Evolutionary conservation across 495 filamentous ascomycete species (phyloP).

Genomic region (Staphylotrichum tortipilum): DNA sequence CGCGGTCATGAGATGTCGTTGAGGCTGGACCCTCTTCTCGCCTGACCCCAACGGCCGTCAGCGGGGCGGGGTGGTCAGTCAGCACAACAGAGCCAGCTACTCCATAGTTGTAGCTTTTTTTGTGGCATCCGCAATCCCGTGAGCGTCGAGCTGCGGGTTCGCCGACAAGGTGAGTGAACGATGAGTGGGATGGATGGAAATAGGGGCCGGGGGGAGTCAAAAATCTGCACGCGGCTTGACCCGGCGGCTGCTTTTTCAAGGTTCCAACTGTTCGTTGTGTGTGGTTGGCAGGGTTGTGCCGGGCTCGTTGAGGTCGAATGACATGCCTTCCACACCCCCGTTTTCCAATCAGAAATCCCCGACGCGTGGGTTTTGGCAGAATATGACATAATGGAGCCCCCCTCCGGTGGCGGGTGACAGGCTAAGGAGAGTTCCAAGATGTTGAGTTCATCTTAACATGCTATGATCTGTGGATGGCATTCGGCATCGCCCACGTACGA

Average conservation of each 20-base stretch:
- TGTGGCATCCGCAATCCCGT: too few relatives aligned
- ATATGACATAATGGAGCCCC: slow-evolving; percentile 13
- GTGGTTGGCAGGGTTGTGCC: slow-evolving; percentile 8
- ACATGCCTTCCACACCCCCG: background rate
- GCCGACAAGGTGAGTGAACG: too few relatives aligned
- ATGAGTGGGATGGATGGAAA: too few relatives aligned
- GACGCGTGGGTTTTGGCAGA: background rate
- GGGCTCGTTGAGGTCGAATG: slow-evolving; percentile 2
- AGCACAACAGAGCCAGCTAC: too few relatives aligned
- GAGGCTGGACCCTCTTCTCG: too few relatives aligned
- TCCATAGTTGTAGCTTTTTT: too few relatives aligned
- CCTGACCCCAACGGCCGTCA: too few relatives aligned
- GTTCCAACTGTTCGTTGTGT: background rate
- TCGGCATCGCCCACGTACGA: background rate
- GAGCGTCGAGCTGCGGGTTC: too few relatives aligned
- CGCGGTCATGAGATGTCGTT: too few relatives aligned
- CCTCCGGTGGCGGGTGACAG: background rate
- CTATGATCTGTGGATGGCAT: background rate
- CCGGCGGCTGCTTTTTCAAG: too few relatives aligned
- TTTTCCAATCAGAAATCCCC: slow-evolving; percentile 5
- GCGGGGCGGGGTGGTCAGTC: too few relatives aligned
- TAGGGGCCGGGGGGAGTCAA: background rate
- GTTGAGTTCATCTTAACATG: background rate
- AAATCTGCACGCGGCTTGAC: background rate
- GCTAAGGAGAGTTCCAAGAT: background rate